These are phyloP conservation scores for Linaria vulgaris DNA, from an alignment of 257 asterid species.

Conservation along the genomic window DNA sequence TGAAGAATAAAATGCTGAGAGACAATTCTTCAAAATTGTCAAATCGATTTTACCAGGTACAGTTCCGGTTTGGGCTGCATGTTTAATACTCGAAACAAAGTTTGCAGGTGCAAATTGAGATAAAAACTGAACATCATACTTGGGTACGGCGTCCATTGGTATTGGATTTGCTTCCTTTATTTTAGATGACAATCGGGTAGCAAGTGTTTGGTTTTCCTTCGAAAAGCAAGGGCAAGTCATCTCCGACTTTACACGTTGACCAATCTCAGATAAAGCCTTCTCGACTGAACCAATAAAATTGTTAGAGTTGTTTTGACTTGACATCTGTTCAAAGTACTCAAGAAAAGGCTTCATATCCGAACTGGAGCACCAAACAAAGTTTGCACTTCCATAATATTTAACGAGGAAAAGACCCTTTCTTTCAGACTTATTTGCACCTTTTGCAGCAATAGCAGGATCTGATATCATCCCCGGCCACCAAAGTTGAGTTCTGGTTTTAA, in stretches of 20 bases:
- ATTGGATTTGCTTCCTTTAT: slow-evolving; percentile 18
- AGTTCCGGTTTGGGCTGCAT: slow-evolving; percentile 39
- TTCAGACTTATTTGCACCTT: slow-evolving; percentile 28
- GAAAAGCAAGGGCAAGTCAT: slow-evolving; percentile 72
- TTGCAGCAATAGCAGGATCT: slow-evolving; percentile 39
- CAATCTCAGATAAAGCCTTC: slow-evolving; percentile 59
- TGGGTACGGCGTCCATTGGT: slow-evolving; percentile 22
- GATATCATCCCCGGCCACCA: slow-evolving; percentile 92
- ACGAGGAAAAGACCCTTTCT: slow-evolving; percentile 41
- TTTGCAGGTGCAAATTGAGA: slow-evolving; percentile 53
- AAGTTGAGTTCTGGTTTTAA: slow-evolving; percentile 48
- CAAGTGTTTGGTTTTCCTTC: slow-evolving; percentile 31
- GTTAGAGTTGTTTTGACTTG: slow-evolving; percentile 42
- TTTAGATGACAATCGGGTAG: slow-evolving; percentile 17
- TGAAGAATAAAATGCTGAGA: slow-evolving; percentile 61
- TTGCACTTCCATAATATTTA: slow-evolving; percentile 51
- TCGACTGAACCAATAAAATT: slow-evolving; percentile 58
- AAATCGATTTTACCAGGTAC: slow-evolving; percentile 47
- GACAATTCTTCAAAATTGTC: slow-evolving; percentile 41
- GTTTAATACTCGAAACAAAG: slow-evolving; percentile 40
- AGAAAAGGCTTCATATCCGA: slow-evolving; percentile 66
- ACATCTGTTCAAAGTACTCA: slow-evolving; percentile 53
- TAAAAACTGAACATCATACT: slow-evolving; percentile 27
- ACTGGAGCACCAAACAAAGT: slow-evolving; percentile 44
- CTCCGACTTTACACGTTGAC: slow-evolving; percentile 49